phyloP scores from a whole-genome alignment of 805 yeast genomes.

The Ogataea pini region DNA sequence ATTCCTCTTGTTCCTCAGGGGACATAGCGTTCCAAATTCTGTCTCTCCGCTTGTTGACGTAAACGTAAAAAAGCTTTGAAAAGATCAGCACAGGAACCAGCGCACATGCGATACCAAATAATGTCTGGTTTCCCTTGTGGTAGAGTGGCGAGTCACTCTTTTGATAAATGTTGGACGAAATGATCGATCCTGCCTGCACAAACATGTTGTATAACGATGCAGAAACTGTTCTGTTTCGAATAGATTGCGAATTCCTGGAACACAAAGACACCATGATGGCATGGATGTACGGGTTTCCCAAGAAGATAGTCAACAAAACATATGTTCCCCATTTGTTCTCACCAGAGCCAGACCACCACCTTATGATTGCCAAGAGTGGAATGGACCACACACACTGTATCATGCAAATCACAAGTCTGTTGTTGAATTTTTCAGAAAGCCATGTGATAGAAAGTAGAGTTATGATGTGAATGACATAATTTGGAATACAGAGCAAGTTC shows the following conservation, averaged over 20 bases:
- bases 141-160: conserved; percentile 60
- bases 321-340: conserved; percentile 32
- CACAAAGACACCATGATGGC: conserved; percentile 61
- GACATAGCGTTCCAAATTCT: conserved; percentile 52
- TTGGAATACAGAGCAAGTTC: conserved; percentile 55
- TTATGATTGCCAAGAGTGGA: conserved; percentile 28
- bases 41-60: conserved; percentile 46
- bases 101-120: conserved; percentile 37
- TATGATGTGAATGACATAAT: conserved; percentile 40
- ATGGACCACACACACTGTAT: conserved; percentile 30
- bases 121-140: conserved; percentile 52
- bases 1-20: conserved; percentile 49
- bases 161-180: conserved; percentile 57
- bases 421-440: conserved; percentile 37
- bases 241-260: conserved; percentile 62
- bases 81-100: conserved; percentile 32
- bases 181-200: conserved; percentile 58
- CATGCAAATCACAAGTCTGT: conserved; percentile 26
- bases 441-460: conserved; percentile 39
- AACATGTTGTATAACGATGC: conserved; percentile 67
- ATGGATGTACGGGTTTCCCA: conserved; percentile 52
- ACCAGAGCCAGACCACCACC: conserved; percentile 33
- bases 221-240: conserved; percentile 62
- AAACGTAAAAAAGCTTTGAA: conserved; percentile 41
- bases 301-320: conserved; percentile 26